phyloP scores from a whole-genome alignment of 129 eudicot genomes.

The Escallonia herrerae region DNA sequence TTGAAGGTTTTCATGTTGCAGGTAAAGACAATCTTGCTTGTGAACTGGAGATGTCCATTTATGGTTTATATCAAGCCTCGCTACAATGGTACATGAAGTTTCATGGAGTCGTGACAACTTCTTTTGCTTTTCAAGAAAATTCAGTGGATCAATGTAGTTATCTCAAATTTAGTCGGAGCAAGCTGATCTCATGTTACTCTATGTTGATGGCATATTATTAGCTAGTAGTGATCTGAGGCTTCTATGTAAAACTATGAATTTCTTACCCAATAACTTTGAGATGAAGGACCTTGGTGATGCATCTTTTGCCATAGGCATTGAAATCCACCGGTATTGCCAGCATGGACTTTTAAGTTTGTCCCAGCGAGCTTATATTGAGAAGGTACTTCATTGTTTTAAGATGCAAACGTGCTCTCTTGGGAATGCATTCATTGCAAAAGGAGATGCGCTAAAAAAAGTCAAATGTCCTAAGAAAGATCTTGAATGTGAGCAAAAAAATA shows the following conservation, averaged over 20 bases:
- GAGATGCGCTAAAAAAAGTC: background rate
- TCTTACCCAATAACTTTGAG: background rate
- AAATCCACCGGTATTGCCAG: background rate
- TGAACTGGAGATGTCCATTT: background rate
- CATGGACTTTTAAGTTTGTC: background rate
- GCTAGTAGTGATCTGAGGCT: background rate
- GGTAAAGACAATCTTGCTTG: background rate
- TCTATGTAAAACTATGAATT: background rate
- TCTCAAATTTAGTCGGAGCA: background rate
- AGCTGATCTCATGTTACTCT: background rate
- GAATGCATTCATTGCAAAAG: background rate
- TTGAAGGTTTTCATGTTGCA: background rate
- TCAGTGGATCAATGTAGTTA: background rate
- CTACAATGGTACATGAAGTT: background rate
- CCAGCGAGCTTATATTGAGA: background rate
- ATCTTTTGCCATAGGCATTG: background rate
- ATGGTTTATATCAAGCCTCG: background rate
- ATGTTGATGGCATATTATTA: background rate
- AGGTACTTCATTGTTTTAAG: background rate
- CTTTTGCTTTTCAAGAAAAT: background rate
- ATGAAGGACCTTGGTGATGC: background rate
- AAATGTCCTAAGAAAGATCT: background rate
- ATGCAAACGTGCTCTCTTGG: background rate
- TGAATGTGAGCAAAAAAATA: too few relatives aligned
- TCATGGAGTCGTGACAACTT: background rate